A percentile compares a stretch with the other conserved stretches of the same genome.
phyloP scores from a whole-genome alignment of 2,329 filamentous ascomycete species.

The Colletotrichum melonis region DNA sequence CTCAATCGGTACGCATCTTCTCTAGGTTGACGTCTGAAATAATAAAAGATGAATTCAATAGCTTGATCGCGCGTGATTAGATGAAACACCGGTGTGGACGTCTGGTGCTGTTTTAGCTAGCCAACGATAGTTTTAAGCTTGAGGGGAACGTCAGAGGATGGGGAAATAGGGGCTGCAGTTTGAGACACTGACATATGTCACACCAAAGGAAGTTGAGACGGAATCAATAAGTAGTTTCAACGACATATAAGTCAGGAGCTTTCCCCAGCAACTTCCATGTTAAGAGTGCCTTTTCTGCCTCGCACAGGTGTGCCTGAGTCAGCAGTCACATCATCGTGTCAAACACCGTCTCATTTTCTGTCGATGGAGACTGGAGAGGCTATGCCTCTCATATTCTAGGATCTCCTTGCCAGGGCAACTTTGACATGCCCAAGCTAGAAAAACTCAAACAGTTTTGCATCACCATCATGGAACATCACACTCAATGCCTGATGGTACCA shows the following conservation, averaged over 20 bases:
- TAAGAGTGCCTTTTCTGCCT: not conserved
- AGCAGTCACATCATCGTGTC: not conserved
- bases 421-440: not conserved
- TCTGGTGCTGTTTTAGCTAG: not conserved
- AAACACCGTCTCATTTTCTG: not conserved
- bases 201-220: not conserved
- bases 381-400: not conserved
- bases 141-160: not conserved
- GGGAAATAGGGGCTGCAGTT: not conserved
- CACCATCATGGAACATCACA: not conserved
- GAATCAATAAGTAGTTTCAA: not conserved
- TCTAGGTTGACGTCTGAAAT: not conserved
- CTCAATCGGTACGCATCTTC: not conserved
- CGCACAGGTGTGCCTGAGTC: not conserved
- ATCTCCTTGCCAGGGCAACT: not conserved
- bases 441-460: not conserved
- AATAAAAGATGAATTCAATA: not conserved
- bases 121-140: not conserved
- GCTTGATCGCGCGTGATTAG: not conserved
- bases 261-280: not conserved
- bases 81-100: not conserved
- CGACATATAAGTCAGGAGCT: not conserved
- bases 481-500: not conserved
- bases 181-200: not conserved
- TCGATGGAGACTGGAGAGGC: not conserved